phyloP scores from a whole-genome alignment of 2,329 filamentous ascomycete species.

The Zymoseptoria tritici region DNA sequence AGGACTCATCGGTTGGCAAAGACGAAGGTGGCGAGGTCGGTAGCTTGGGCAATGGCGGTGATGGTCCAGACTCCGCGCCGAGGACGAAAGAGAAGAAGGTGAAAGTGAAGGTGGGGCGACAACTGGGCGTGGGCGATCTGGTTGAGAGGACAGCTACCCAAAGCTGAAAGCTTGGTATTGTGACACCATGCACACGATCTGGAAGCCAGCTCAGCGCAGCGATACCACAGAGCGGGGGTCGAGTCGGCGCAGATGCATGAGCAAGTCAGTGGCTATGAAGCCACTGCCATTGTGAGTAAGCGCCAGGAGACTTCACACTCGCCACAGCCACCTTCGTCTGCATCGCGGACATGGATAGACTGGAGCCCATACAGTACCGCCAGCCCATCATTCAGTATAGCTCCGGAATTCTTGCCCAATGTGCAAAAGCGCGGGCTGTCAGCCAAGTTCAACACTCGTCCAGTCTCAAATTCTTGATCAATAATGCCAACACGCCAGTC shows the following conservation, averaged over 20 bases:
- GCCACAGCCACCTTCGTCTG: not conserved
- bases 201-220: not conserved
- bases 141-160: conserved; percentile 46
- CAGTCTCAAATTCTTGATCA: not conserved
- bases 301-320: no score
- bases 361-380: not conserved
- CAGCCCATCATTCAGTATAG: not conserved
- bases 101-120: conserved; percentile 78
- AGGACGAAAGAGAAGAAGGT: conserved; percentile 54
- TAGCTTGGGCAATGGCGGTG: conserved; percentile 34
- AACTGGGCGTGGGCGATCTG: conserved; percentile 66
- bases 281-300: not conserved
- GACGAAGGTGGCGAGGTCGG: conserved; percentile 36
- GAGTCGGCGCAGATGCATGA: not conserved
- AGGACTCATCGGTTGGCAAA: conserved; percentile 34
- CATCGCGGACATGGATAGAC: not conserved
- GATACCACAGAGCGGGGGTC: not conserved
- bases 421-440: not conserved
- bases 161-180: not conserved
- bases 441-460: not conserved
- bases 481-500: not conserved
- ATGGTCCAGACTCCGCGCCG: conserved; percentile 31
- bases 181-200: not conserved
- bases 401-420: not conserved
- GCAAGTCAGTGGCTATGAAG: not conserved